Conservation (phyloP, 305 asterid genomes). For the Petunia hybrid region DNA sequence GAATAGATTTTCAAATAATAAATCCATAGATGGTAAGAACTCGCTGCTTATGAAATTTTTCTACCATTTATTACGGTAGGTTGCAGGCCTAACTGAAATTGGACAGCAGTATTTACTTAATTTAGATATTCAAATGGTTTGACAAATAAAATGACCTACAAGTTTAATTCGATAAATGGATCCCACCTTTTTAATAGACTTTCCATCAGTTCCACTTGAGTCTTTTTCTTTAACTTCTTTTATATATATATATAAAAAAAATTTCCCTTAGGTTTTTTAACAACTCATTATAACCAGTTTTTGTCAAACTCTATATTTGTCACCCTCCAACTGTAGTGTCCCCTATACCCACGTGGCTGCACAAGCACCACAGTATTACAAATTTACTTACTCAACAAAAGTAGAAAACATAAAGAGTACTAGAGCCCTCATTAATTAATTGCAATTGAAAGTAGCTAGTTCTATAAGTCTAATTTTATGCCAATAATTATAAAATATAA, state of each 20-base stretch:
- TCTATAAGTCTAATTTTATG: too few species aligned
- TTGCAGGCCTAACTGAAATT: constrained; percentile 60
- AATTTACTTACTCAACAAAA: constrained; percentile 29
- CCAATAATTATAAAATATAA: too few species aligned
- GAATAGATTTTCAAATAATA: background rate
- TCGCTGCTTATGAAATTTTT: constrained; percentile 23
- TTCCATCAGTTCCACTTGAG: background rate
- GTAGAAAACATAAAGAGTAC: background rate
- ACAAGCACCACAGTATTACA: constrained; percentile 42
- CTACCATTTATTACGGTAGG: constrained; percentile 72
- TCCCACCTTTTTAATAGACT: constrained; percentile 49
- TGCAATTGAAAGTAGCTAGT: background rate
- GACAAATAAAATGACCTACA: constrained; percentile 70
- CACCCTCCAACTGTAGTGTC: constrained; percentile 20
- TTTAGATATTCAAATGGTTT: constrained; percentile 55
- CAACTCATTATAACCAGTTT: constrained; percentile 34
- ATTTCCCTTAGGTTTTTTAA: constrained; percentile 28
- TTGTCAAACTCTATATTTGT: constrained; percentile 43
- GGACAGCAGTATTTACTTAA: constrained; percentile 68
- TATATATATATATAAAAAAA: too few species aligned
- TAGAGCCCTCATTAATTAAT: background rate
- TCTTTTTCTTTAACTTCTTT: background rate
- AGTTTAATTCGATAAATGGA: constrained; percentile 63
- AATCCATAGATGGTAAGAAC: background rate
- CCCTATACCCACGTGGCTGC: constrained; percentile 54